Conservation (phyloP, 257 asterid genomes). For the Salvia hispanica region DNA sequence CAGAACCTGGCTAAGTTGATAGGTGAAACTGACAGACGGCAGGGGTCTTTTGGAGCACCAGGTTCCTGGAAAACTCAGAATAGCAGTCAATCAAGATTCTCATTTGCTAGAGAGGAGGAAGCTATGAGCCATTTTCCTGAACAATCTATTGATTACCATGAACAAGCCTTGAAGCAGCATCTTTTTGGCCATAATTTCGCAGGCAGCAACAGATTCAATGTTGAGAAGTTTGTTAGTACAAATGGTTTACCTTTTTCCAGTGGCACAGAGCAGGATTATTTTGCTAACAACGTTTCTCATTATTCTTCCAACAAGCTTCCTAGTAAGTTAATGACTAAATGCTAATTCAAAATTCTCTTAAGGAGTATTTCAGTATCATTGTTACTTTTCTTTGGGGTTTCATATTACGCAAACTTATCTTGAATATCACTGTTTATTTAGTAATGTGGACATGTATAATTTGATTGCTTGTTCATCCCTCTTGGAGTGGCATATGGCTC, state of each 20-base stretch:
- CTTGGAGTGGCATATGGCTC: neutral
- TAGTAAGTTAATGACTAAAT: conserved; percentile 52
- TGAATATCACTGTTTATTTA: conserved; percentile 17
- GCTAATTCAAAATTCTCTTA: neutral
- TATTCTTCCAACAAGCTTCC: conserved; percentile 56
- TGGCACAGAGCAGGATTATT: conserved; percentile 54
- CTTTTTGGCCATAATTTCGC: conserved; percentile 51
- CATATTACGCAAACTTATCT: conserved; percentile 12
- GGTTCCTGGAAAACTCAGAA: conserved; percentile 64
- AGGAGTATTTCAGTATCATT: neutral
- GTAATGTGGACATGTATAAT: neutral
- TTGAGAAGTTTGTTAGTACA: conserved; percentile 47
- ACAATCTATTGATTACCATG: conserved; percentile 44
- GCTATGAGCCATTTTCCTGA: conserved; percentile 42
- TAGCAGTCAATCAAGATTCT: conserved; percentile 82
- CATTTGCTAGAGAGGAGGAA: conserved; percentile 91
- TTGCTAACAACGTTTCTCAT: conserved; percentile 47
- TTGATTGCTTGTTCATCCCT: neutral
- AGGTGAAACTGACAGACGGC: conserved; percentile 56
- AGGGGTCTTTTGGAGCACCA: conserved; percentile 55
- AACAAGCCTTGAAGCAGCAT: conserved; percentile 49
- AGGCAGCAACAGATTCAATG: conserved; percentile 45
- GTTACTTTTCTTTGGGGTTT: neutral
- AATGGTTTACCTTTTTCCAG: conserved; percentile 54
- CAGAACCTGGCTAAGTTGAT: conserved; percentile 64